These are phyloP conservation scores for Beverwykella pulmonaria DNA, from an alignment of 495 filamentous ascomycete species.

Conservation along the genomic window DNA sequence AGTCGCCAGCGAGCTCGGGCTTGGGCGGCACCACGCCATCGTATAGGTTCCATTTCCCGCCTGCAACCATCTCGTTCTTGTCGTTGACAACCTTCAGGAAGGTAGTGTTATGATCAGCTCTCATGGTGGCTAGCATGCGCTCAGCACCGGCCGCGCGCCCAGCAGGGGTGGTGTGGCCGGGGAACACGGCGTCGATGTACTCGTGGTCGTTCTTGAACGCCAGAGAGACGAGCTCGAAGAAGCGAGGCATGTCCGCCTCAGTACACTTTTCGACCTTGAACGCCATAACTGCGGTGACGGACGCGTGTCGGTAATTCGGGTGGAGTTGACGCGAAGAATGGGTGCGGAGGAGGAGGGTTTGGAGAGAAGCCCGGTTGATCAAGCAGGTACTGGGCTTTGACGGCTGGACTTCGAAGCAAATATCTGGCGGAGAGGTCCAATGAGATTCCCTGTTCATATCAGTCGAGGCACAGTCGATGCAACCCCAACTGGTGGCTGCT, in stretches of 20 bases:
- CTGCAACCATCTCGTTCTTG: background rate
- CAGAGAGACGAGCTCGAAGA: conserved; percentile 19
- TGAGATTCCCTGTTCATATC: too few species aligned
- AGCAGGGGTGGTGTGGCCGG: conserved; percentile 10
- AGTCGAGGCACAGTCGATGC: too few species aligned
- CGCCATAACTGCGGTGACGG: background rate
- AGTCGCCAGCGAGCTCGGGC: background rate
- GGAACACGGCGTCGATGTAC: conserved; percentile 20
- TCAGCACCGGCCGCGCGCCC: conserved; percentile 11
- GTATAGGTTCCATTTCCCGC: conserved; percentile 7
- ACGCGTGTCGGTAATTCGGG: too few species aligned
- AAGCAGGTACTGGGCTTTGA: too few species aligned
- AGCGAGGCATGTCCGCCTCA: conserved; percentile 20
- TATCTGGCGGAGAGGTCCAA: too few species aligned
- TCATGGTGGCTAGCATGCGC: conserved; percentile 10
- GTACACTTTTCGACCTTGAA: conserved; percentile 12
- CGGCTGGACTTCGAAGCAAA: too few species aligned
- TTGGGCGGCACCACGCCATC: background rate
- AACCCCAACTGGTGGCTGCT: too few species aligned
- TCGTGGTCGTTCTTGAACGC: conserved; percentile 13
- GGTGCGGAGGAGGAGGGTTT: too few species aligned
- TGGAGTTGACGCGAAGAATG: too few species aligned
- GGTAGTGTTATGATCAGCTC: background rate
- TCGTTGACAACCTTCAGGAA: conserved; percentile 4
- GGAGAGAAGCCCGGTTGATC: too few species aligned